phyloP scores from a whole-genome alignment of 2,329 filamentous ascomycete genomes.

The Pyrenophora seminiperda region DNA sequence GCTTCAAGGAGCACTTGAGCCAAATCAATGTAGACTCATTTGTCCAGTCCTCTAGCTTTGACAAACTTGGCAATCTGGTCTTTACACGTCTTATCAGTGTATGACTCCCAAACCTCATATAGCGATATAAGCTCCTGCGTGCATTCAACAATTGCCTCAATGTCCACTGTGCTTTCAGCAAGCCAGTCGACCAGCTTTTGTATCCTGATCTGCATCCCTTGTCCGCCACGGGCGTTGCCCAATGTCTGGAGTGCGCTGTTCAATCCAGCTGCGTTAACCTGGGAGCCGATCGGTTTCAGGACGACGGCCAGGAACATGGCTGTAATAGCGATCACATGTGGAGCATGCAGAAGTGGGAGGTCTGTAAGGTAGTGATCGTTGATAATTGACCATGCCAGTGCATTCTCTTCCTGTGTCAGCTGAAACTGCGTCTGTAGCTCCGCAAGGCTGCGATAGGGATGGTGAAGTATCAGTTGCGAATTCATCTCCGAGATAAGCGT shows the following conservation, averaged over 20 bases:
- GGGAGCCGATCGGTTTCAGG: conserved; percentile 67
- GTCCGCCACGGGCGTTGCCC: conserved; percentile 39
- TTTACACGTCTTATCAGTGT: conserved; percentile 68
- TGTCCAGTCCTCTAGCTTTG: conserved; percentile 63
- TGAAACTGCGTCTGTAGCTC: conserved; percentile 71
- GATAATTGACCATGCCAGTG: conserved; percentile 79
- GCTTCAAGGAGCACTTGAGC: background rate
- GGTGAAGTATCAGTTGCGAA: conserved; percentile 86
- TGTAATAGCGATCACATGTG: conserved; percentile 87
- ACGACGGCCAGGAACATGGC: conserved; percentile 85
- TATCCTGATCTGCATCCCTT: conserved; percentile 58
- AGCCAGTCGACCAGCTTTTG: conserved; percentile 78
- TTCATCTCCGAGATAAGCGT: conserved; percentile 88
- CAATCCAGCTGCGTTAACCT: conserved; percentile 50
- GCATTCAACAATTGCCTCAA: conserved; percentile 83
- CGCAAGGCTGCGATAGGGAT: conserved; percentile 82
- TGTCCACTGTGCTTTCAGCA: conserved; percentile 82
- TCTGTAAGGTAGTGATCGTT: conserved; percentile 95
- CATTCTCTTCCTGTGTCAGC: conserved; percentile 77
- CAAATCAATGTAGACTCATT: conserved; percentile 45
- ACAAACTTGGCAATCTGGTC: conserved; percentile 67
- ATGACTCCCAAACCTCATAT: conserved; percentile 76
- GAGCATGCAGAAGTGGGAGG: conserved; percentile 80
- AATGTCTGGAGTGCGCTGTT: conserved; percentile 47
- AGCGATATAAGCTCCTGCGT: conserved; percentile 90